phyloP scores from a whole-genome alignment of 306 rosid species.

The Sesbania bispinosa region DNA sequence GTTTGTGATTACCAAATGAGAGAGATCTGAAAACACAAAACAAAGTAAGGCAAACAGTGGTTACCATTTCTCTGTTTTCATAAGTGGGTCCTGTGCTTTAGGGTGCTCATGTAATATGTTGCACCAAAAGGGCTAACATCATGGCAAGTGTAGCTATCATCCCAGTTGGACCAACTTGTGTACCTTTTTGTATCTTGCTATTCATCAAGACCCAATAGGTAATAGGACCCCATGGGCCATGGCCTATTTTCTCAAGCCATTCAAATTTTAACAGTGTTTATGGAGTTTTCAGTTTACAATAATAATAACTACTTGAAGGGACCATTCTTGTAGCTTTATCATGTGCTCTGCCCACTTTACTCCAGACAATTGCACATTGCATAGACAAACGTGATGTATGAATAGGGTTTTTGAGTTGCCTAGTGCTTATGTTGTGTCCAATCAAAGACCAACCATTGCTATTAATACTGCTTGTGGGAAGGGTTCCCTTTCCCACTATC shows the following conservation, averaged over 20 bases:
- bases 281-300: constrained; percentile 15
- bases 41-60: background rate
- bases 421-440: constrained; percentile 31
- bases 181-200: background rate
- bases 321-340: constrained; percentile 32
- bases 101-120: constrained; percentile 9
- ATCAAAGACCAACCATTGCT: constrained; percentile 21
- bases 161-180: constrained; percentile 21
- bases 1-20: background rate
- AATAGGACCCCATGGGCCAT: constrained; percentile 17
- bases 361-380: constrained; percentile 49
- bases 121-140: background rate
- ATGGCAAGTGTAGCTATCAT: background rate
- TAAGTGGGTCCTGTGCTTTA: background rate
- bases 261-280: background rate
- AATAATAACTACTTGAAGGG: constrained; percentile 36
- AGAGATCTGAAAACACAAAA: background rate
- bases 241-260: constrained; percentile 24
- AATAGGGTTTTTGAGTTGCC: constrained; percentile 33
- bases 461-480: constrained; percentile 18
- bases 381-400: constrained; percentile 27
- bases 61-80: background rate
- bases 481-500: constrained; percentile 23
- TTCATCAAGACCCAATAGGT: background rate
- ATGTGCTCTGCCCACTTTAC: constrained; percentile 40